Conservation (phyloP, 176 grass and related monocot species). For the Miscanthus lutarioriparius region DNA sequence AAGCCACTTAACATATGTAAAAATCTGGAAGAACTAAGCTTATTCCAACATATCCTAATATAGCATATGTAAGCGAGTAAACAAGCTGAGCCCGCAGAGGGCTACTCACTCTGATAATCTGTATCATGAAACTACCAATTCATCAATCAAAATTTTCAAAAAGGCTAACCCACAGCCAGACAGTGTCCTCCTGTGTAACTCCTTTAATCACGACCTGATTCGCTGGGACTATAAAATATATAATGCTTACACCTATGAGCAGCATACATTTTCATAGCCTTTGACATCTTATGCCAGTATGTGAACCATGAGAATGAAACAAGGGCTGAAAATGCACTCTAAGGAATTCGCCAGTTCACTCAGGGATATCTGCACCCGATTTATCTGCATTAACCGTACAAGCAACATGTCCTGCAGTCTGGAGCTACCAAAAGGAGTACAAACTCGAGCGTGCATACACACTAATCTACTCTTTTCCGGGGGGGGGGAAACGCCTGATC, state of each 20-base stretch:
- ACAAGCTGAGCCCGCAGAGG: not conserved
- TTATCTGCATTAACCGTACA: constrained; percentile 16
- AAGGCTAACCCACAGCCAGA: not conserved
- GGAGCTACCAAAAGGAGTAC: not conserved
- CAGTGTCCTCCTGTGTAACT: not conserved
- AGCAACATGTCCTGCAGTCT: not conserved
- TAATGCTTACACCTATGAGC: not conserved
- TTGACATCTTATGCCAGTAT: not conserved
- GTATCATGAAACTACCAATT: not conserved
- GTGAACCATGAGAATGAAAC: not conserved
- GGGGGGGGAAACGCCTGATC: not conserved
- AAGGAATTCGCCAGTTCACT: not conserved
- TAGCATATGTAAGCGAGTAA: not conserved
- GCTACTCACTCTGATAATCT: not conserved
- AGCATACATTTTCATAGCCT: not conserved
- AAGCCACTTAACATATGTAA: not conserved
- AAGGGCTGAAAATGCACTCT: not conserved
- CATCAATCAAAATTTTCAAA: not conserved
- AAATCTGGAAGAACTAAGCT: not conserved
- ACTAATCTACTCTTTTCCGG: not conserved
- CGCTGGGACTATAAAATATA: not conserved
- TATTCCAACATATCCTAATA: not conserved
- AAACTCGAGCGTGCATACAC: not conserved
- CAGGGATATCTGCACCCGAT: not conserved
- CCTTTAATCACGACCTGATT: not conserved